A percentile compares a stretch with the other conserved stretches of the same genome.
Evolutionary conservation across 83 land plant species (phyloP).

Genomic region (Picea mariana): DNA sequence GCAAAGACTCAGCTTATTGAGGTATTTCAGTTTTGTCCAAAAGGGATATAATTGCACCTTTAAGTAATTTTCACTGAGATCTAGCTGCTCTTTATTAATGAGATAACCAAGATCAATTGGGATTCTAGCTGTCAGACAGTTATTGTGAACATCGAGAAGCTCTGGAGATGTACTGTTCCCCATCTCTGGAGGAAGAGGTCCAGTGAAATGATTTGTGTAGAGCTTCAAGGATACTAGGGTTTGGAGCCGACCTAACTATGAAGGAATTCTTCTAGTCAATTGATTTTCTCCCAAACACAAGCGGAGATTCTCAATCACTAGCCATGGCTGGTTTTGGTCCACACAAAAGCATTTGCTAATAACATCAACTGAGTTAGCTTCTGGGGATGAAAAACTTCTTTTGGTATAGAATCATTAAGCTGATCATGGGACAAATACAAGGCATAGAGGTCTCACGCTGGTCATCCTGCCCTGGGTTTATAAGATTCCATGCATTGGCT

Average conservation of each 20-base stretch:
- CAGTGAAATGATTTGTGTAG: slow-evolving; percentile 58
- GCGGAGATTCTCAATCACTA: slow-evolving; percentile 49
- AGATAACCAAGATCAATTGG: slow-evolving; percentile 59
- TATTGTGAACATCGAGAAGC: slow-evolving; percentile 60
- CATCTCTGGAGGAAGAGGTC: slow-evolving; percentile 61
- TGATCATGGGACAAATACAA: slow-evolving; percentile 65
- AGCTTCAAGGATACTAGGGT: slow-evolving; percentile 66
- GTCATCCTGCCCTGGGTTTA: no score
- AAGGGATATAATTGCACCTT: slow-evolving; percentile 62
- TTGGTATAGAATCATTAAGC: slow-evolving; percentile 62
- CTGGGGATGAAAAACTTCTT: slow-evolving; percentile 40
- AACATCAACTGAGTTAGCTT: slow-evolving; percentile 61
- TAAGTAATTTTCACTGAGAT: slow-evolving; percentile 66
- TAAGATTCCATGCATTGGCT: no score
- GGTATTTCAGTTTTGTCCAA: slow-evolving; percentile 60
- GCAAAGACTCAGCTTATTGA: slow-evolving; percentile 61
- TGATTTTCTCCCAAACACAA: slow-evolving; percentile 65
- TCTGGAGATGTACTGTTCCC: slow-evolving; percentile 52
- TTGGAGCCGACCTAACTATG: slow-evolving; percentile 58
- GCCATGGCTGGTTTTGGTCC: slow-evolving; percentile 46
- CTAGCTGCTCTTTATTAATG: slow-evolving; percentile 62
- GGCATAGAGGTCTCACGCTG: slow-evolving; percentile 34
- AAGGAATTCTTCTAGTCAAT: slow-evolving; percentile 60
- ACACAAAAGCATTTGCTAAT: slow-evolving; percentile 40
- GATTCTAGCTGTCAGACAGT: slow-evolving; percentile 52